Percentiles rank a stretch among this genome's conserved stretches.
phyloP scores from a whole-genome alignment of 352 stramenopile genomes.

The Globisporangium spiculum region DNA sequence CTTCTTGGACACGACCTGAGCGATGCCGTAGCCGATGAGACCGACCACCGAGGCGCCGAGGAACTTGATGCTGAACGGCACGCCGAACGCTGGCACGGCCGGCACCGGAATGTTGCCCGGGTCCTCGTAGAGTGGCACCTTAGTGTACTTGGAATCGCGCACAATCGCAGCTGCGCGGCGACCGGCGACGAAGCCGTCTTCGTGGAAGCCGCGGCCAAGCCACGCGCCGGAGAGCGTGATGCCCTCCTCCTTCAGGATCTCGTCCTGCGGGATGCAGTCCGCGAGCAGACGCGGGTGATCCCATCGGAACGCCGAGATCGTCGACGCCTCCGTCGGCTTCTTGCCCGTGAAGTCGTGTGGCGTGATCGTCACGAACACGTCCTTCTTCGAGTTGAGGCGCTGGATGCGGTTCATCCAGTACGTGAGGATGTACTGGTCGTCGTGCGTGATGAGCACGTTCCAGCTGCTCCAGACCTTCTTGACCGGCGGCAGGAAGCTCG shows the following conservation, averaged over 20 bases:
- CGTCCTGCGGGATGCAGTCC: conserved; percentile 82
- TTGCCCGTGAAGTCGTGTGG: conserved; percentile 66
- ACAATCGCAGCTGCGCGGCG: conserved; percentile 75
- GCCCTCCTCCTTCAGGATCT: conserved; percentile 82
- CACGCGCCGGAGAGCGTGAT: conserved; percentile 81
- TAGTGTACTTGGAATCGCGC: conserved; percentile 69
- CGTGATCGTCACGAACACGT: conserved; percentile 87
- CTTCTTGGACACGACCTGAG: conserved; percentile 50
- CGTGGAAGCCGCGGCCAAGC: conserved; percentile 83
- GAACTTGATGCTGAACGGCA: conserved; percentile 68
- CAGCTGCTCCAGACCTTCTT: conserved; percentile 83
- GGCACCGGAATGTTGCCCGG: conserved; percentile 76
- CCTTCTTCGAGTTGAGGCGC: conserved; percentile 80
- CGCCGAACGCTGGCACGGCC: conserved; percentile 65
- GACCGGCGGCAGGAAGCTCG: conserved; percentile 63
- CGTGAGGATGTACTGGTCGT: conserved; percentile 84
- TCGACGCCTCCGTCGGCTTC: conserved; percentile 43
- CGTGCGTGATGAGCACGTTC: conserved; percentile 84
- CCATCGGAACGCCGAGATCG: conserved; percentile 80
- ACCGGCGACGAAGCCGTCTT: conserved; percentile 85
- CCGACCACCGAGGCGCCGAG: conserved; percentile 48
- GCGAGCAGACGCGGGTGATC: conserved; percentile 81
- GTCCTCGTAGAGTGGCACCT: conserved; percentile 78
- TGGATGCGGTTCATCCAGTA: conserved; percentile 92
- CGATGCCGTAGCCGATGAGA: conserved; percentile 57